Evolutionary conservation across 495 filamentous ascomycete species (phyloP).

Genomic region (Aspergillus olivimuriae): DNA sequence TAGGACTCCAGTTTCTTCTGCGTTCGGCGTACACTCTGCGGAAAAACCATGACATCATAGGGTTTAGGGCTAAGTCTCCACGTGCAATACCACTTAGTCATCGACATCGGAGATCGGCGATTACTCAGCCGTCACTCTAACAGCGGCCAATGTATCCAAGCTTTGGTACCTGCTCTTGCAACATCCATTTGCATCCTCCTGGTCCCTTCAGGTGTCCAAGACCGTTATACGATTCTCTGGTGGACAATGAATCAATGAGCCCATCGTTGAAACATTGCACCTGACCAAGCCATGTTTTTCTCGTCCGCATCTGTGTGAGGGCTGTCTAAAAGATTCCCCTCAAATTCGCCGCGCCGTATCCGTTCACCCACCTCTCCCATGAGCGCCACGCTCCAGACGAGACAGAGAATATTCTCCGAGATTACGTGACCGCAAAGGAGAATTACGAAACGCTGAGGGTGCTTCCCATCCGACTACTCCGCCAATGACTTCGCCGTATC

Average conservation of each 20-base stretch:
- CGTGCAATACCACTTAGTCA: too few species aligned
- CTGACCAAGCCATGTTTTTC: not conserved
- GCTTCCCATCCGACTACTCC: not conserved
- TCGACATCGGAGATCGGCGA: too few species aligned
- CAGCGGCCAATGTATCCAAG: too few species aligned
- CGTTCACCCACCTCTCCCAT: not conserved
- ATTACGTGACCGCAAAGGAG: not conserved
- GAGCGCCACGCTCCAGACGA: not conserved
- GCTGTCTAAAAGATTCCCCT: not conserved
- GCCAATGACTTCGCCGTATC: constrained; percentile 36
- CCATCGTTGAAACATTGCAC: too few species aligned
- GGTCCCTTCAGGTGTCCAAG: not conserved
- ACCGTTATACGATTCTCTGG: not conserved
- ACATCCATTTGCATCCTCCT: not conserved
- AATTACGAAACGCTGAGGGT: too few species aligned
- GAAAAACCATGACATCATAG: too few species aligned
- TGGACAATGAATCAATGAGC: not conserved
- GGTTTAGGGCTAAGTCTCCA: too few species aligned
- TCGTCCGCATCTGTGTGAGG: not conserved
- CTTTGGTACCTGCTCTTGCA: not conserved
- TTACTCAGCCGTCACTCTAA: too few species aligned
- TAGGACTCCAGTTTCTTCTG: too few species aligned
- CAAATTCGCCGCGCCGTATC: not conserved
- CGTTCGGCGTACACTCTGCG: too few species aligned
- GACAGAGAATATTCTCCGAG: not conserved